Evolutionary conservation across 805 yeast species (phyloP).

Genomic region (Ogataea neopini): DNA sequence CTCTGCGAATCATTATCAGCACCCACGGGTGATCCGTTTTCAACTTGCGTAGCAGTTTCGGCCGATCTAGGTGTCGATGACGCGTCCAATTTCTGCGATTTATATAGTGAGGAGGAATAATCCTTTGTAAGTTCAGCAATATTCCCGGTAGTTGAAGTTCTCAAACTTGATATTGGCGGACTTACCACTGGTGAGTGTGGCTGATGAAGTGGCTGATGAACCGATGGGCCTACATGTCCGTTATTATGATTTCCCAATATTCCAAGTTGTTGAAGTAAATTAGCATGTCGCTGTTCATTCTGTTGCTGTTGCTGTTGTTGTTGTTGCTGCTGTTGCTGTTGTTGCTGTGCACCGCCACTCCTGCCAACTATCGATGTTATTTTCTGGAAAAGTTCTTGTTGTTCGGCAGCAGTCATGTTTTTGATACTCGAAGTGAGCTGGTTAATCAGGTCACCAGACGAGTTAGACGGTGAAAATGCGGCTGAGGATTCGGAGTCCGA

Average conservation of each 20-base stretch:
- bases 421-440: constrained; percentile 26
- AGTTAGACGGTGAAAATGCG: constrained; percentile 3
- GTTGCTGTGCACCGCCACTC: constrained; percentile 1
- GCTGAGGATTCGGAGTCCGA: not conserved
- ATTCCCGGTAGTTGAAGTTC: not conserved
- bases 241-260: constrained; percentile 4
- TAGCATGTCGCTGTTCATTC: constrained; percentile 7
- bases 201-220: not conserved
- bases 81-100: constrained; percentile 2
- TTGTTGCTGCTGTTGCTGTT: constrained; percentile 5
- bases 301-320: constrained; percentile 12
- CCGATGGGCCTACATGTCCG: no score
- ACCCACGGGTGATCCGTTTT: not conserved
- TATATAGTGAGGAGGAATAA: not conserved
- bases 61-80: not conserved
- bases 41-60: not conserved
- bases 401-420: constrained; percentile 26
- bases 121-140: not conserved
- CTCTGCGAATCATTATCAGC: constrained; percentile 2
- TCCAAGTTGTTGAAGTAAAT: constrained; percentile 16
- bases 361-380: constrained; percentile 13
- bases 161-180: not conserved
- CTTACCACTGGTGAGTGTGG: not conserved
- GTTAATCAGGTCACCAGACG: constrained; percentile 29
- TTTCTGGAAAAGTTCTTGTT: constrained; percentile 25